phyloP scores from a whole-genome alignment of 1,284 basidiomycete species.

The Fomitopsis palustris region DNA sequence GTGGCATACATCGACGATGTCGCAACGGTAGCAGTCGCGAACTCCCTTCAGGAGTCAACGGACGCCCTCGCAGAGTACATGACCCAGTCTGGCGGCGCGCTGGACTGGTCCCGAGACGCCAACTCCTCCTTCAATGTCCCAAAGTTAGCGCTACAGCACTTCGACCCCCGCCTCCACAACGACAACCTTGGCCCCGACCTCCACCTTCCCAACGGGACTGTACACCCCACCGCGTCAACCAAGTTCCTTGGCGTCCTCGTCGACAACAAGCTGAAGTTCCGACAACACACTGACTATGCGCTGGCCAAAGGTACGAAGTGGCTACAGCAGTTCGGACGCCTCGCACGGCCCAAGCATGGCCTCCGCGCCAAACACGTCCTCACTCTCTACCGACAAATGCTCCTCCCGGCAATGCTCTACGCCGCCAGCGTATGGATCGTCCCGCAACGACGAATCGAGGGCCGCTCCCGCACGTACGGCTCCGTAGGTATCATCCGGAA shows the following conservation, averaged over 20 bases:
- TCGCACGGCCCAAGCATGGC: slow-evolving; percentile 22
- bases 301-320: slow-evolving; percentile 28
- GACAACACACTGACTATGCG: slow-evolving; percentile 26
- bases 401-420: slow-evolving; percentile 33
- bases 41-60: slow-evolving; percentile 13
- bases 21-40: slow-evolving; percentile 12
- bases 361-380: slow-evolving; percentile 9
- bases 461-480: slow-evolving; percentile 10
- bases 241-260: slow-evolving; percentile 35
- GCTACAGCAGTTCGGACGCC: slow-evolving; percentile 17
- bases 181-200: slow-evolving; percentile 9
- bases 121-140: slow-evolving; percentile 21
- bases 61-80: slow-evolving; percentile 17
- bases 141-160: slow-evolving; percentile 20
- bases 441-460: slow-evolving; percentile 13
- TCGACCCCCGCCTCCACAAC: slow-evolving; percentile 4
- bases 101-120: slow-evolving; percentile 20
- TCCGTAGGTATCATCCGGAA: slow-evolving; percentile 3
- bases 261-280: slow-evolving; percentile 32
- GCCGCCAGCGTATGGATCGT: slow-evolving; percentile 33
- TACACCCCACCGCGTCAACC: slow-evolving; percentile 11
- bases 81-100: slow-evolving; percentile 13
- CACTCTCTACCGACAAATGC: slow-evolving; percentile 28
- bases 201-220: not conserved
- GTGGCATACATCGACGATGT: slow-evolving; percentile 26